A percentile compares a stretch with the other conserved stretches of the same genome.
These are phyloP conservation scores for Chlamydomonas applanata DNA, from an alignment of 139 green algal species.

Conservation along the genomic window DNA sequence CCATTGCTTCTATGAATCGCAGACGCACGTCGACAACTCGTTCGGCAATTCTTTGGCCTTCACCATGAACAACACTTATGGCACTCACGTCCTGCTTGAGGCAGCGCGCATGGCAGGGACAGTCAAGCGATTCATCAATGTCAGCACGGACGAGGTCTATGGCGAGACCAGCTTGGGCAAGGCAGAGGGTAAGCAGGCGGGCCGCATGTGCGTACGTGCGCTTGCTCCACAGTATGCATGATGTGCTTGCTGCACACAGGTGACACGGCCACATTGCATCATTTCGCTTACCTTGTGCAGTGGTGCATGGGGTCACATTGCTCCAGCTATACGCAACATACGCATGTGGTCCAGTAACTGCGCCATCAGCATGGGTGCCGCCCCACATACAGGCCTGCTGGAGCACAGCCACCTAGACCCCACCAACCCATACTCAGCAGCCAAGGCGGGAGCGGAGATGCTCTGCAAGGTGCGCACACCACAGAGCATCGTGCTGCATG, in stretches of 20 bases:
- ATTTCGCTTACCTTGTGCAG: not conserved
- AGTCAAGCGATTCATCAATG: constrained; percentile 92
- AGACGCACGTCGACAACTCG: constrained; percentile 98
- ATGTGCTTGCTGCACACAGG: not conserved
- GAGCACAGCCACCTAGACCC: constrained; percentile 86
- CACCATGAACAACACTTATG: constrained; percentile 97
- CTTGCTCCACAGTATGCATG: not conserved
- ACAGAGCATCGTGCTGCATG: too few relatives aligned
- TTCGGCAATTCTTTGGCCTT: constrained; percentile 96
- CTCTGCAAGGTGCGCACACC: constrained; percentile 68
- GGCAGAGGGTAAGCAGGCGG: constrained; percentile 41
- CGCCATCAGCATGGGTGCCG: too few relatives aligned
- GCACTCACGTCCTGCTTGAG: constrained; percentile 97
- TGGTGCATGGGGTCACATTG: too few relatives aligned
- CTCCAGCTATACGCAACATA: too few relatives aligned
- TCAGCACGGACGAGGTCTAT: constrained; percentile 84
- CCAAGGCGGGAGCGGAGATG: constrained; percentile 98
- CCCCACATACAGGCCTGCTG: constrained; percentile 52
- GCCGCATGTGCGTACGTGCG: not conserved
- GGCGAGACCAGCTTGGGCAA: constrained; percentile 78
- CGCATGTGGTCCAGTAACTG: too few relatives aligned
- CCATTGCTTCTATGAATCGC: constrained; percentile 1
- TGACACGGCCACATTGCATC: not conserved
- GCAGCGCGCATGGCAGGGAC: constrained; percentile 68
- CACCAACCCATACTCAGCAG: constrained; percentile 98